A percentile compares a stretch with the other conserved stretches of the same genome.
Conservation (phyloP, 345 rosid species). For the Brassica rapa region DNA sequence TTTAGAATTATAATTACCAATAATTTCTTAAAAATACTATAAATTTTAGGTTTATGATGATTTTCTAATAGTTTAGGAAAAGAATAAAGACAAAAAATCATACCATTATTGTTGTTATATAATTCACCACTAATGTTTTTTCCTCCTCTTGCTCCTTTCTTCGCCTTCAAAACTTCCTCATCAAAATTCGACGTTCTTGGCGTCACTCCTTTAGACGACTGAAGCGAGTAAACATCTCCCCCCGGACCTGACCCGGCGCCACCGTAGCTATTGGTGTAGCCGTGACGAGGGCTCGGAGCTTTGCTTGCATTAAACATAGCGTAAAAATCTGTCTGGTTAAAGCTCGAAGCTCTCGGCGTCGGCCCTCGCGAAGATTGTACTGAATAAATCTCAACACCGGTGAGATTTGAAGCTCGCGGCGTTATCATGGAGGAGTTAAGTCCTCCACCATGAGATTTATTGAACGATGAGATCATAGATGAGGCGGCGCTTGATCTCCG, state of each 20-base stretch:
- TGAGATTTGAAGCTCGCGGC: conserved; percentile 78
- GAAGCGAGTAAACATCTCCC: conserved; percentile 65
- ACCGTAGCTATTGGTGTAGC: conserved; percentile 54
- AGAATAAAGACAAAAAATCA: not conserved
- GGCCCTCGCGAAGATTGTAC: conserved; percentile 80
- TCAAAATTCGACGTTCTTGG: conserved; percentile 81
- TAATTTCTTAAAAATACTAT: not conserved
- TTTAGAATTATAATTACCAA: not conserved
- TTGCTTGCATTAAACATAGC: conserved; percentile 82
- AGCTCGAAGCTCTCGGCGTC: conserved; percentile 86
- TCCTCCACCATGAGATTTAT: conserved; percentile 60
- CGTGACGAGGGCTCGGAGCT: conserved; percentile 78
- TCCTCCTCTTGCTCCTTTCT: conserved; percentile 56
- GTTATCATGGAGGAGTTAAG: conserved; percentile 55
- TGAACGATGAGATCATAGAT: conserved; percentile 67
- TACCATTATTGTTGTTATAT: conserved; percentile 45
- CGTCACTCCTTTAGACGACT: conserved; percentile 73
- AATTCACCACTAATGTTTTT: conserved; percentile 71
- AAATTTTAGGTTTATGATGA: not conserved
- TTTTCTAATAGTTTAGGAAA: not conserved
- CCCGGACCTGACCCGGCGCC: conserved; percentile 47
- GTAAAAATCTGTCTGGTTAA: conserved; percentile 79
- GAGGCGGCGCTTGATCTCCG: conserved; percentile 55
- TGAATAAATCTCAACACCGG: conserved; percentile 79
- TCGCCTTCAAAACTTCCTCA: conserved; percentile 60